Conservation (phyloP, 1,284 basidiomycete species). For the Somion occarium region DNA sequence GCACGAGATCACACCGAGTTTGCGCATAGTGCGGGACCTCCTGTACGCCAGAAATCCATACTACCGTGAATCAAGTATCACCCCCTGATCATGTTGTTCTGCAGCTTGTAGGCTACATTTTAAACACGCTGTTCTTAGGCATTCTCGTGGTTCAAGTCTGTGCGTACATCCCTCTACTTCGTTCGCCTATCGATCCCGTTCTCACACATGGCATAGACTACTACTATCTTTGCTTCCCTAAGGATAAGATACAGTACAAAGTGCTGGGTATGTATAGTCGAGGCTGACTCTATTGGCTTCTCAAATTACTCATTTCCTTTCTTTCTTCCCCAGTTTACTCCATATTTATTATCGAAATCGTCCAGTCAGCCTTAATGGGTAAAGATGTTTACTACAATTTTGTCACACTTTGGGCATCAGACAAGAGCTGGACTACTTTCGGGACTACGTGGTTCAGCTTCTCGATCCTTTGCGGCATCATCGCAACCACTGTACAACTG, state of each 20-base stretch:
- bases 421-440: conserved; percentile 6
- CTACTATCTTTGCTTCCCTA: neutral
- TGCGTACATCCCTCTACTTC: neutral
- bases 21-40: neutral
- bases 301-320: too few species aligned
- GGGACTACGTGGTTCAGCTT: conserved; percentile 19
- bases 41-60: too few species aligned
- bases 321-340: conserved; percentile 16
- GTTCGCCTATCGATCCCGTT: too few species aligned
- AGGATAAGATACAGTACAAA: neutral
- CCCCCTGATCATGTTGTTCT: too few species aligned
- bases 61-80: neutral
- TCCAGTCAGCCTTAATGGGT: conserved; percentile 15
- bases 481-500: conserved; percentile 15
- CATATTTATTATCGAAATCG: conserved; percentile 12
- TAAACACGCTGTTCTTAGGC: neutral
- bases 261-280: neutral
- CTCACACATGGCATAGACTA: neutral
- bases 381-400: conserved; percentile 11
- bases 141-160: conserved; percentile 4
- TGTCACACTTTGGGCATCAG: conserved; percentile 15
- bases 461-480: conserved; percentile 15
- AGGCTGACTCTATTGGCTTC: too few species aligned
- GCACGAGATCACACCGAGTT: too few species aligned
- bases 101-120: neutral